These are phyloP conservation scores for Eudorina sp. DNA, from an alignment of 139 green algal species.

Conservation along the genomic window DNA sequence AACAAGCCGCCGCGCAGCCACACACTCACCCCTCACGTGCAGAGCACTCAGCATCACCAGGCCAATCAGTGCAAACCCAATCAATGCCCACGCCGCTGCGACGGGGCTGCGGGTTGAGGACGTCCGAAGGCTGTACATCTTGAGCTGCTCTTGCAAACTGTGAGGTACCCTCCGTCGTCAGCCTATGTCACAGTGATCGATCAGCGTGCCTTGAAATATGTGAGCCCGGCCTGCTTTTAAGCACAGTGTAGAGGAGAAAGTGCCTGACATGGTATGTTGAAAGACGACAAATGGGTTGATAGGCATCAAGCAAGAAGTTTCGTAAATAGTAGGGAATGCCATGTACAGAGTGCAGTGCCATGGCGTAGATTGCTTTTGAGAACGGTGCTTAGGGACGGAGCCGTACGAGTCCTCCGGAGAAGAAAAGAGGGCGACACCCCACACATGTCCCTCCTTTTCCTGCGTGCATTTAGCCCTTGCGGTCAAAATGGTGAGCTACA, in stretches of 20 bases:
- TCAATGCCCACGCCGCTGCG: background rate
- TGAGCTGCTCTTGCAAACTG: too few relatives aligned
- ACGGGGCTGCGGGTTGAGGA: too few relatives aligned
- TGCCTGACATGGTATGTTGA: background rate
- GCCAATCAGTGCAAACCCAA: background rate
- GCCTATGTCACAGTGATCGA: too few relatives aligned
- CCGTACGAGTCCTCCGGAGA: background rate
- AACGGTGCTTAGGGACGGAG: too few relatives aligned
- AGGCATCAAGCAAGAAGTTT: background rate
- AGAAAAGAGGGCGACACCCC: background rate
- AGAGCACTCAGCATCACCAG: background rate
- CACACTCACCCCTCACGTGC: background rate
- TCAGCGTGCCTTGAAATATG: too few relatives aligned
- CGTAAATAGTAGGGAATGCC: background rate
- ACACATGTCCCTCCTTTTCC: constrained; percentile 11
- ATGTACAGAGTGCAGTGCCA: background rate
- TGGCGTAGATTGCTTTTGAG: background rate
- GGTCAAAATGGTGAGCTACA: constrained; percentile 44
- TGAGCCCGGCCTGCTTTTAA: too few relatives aligned
- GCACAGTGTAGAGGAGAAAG: background rate
- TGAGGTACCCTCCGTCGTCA: too few relatives aligned
- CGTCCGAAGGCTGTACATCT: too few relatives aligned
- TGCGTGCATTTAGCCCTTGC: constrained; percentile 41
- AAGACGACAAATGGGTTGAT: background rate
- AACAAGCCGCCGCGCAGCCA: too few relatives aligned